Evolutionary conservation across 768 basidiomycete species (phyloP), one percentile per base, ranked within the genome.

Genomic region (Russula vinacea): DNA sequence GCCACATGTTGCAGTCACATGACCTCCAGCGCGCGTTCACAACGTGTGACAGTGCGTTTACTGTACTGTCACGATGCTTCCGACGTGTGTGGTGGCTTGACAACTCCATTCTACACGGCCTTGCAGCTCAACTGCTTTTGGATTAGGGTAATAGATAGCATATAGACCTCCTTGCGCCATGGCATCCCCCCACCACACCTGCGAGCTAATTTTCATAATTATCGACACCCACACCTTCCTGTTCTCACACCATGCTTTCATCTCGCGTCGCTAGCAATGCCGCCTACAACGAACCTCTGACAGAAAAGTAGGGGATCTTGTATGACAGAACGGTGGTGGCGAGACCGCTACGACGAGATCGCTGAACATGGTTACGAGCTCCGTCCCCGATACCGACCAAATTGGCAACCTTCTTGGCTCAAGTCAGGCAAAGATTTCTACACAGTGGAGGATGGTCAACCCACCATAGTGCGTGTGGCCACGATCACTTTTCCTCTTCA

Each of bases 251-350:
- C 33, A 64, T 64, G 62, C 7, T 44, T 6, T n/a, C 52, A 64
- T n/a, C 10, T 51, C 19, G 13, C 37, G 26, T 49, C 13, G 17
- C 26, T 8, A 19, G 24, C 13, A 45, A 42, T 22, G 3, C 1
- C 24, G 2, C 1, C 49, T 24, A 57, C 24, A 26, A 7, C 8
- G 62, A 57, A 35, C 32, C 49, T 29, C 16, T 14, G 14, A 32
- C 35, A 65, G 64, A 40, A 39, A 42, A 33, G 39, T 32, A 4
- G 64, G 64, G 16, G 35, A 47, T 16, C 64, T 60, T 17, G 64
- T 65, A 42, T 33, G 64, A 65, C 58, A 6, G 64, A 65, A n/a
- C 29, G 2, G 14, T 65, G 64, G 64, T 65, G 64, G 64, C 10
- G 47, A 42, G 64, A 65, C 24, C 58, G 39, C 22, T 60, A 55